Percentiles rank a stretch among this genome's conserved stretches.
Evolutionary conservation across 129 eudicot species (phyloP).

Genomic region (Saposhnikovia divaricata): DNA sequence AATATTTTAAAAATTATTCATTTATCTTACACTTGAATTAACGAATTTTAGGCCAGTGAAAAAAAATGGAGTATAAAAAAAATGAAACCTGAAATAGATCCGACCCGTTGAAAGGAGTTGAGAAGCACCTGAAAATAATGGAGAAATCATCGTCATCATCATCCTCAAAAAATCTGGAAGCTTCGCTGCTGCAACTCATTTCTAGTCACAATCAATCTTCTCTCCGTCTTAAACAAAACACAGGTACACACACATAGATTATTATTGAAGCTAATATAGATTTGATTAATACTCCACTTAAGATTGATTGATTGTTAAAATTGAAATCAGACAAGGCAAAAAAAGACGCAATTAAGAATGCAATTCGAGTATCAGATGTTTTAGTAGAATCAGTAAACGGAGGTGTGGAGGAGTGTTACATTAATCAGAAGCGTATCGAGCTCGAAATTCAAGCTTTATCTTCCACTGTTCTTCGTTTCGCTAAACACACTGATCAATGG

Average conservation of each 20-base stretch:
- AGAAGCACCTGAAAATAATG: slow-evolving; percentile 1
- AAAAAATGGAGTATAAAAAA: too few species aligned
- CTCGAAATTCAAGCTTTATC: slow-evolving; percentile 67
- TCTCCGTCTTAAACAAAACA: slow-evolving; percentile 46
- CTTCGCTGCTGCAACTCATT: slow-evolving; percentile 53
- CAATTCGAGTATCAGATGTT: slow-evolving; percentile 58
- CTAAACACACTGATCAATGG: slow-evolving; percentile 77
- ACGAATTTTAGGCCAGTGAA: too few species aligned
- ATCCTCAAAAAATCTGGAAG: slow-evolving; percentile 39
- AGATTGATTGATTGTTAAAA: not conserved
- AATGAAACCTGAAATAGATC: not conserved
- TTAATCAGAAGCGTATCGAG: slow-evolving; percentile 81
- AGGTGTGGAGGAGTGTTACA: slow-evolving; percentile 68
- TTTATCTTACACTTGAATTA: too few species aligned
- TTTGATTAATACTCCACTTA: not conserved
- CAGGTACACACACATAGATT: slow-evolving; percentile 29
- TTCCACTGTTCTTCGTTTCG: slow-evolving; percentile 41
- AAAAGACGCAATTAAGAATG: slow-evolving; percentile 56
- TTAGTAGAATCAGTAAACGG: slow-evolving; percentile 76
- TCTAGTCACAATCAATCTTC: slow-evolving; percentile 47
- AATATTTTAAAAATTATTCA: too few species aligned
- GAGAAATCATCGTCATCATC: slow-evolving; percentile 24
- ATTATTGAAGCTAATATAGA: not conserved
- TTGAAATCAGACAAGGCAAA: slow-evolving; percentile 58
- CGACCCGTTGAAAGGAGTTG: not conserved